phyloP scores from a whole-genome alignment of 2,329 filamentous ascomycete genomes.

The Hymenoscyphus scutula region DNA sequence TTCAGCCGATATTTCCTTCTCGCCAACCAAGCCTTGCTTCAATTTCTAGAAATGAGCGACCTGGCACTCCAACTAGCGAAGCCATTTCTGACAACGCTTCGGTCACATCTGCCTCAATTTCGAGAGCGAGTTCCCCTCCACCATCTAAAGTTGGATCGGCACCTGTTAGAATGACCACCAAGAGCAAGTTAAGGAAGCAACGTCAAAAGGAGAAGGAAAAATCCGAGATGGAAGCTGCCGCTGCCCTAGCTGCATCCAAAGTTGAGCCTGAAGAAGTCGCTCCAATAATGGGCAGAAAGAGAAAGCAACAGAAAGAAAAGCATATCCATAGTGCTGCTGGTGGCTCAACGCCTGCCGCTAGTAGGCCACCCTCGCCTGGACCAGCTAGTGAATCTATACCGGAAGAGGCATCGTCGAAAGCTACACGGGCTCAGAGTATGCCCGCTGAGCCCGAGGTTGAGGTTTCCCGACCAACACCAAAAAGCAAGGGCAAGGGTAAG shows the following conservation, averaged over 20 bases:
- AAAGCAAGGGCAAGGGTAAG: conserved; percentile 22
- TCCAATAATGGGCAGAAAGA: conserved; percentile 76
- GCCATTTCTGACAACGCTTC: conserved; percentile 75
- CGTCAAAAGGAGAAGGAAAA: conserved; percentile 63
- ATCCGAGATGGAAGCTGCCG: conserved; percentile 51
- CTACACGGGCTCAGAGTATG: conserved; percentile 13
- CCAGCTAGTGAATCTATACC: conserved; percentile 14
- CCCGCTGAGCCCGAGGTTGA: conserved; percentile 21
- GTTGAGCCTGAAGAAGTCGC: conserved; percentile 49
- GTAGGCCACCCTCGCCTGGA: conserved; percentile 30
- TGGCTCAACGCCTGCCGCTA: conserved; percentile 31
- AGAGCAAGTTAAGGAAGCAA: conserved; percentile 76
- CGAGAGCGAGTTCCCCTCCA: conserved; percentile 70
- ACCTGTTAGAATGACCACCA: conserved; percentile 67
- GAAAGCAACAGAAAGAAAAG: conserved; percentile 75
- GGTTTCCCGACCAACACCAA: conserved; percentile 15
- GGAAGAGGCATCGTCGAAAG: conserved; percentile 15
- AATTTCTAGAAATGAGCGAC: conserved; percentile 48
- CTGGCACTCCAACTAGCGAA: conserved; percentile 73
- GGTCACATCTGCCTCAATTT: conserved; percentile 68
- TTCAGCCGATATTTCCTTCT: conserved; percentile 43
- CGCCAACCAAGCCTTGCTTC: conserved; percentile 51
- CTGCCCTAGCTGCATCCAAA: conserved; percentile 38
- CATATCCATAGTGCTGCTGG: conserved; percentile 42
- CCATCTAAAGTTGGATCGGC: conserved; percentile 65